Percentiles rank a stretch among this genome's conserved stretches.
Conservation (phyloP, 208 protist species). For the Trypanosoma cruzi region DNA sequence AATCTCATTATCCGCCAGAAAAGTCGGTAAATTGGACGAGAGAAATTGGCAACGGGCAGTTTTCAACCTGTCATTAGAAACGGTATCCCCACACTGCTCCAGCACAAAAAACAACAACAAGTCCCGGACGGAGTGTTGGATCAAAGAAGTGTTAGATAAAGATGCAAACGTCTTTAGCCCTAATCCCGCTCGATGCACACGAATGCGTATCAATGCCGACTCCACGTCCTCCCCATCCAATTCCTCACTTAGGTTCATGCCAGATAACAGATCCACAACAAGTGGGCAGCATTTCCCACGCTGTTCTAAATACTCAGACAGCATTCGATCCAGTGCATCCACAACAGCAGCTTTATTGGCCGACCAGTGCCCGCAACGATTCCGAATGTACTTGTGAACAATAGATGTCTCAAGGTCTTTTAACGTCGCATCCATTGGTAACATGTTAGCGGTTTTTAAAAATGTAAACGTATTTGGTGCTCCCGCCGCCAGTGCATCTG, state of each 20-base stretch:
- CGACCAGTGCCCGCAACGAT: slow-evolving; percentile 79
- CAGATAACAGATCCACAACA: slow-evolving; percentile 20
- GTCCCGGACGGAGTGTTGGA: slow-evolving; percentile 30
- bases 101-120: slow-evolving; percentile 73
- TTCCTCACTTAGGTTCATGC: slow-evolving; percentile 2
- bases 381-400: slow-evolving; percentile 81
- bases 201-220: slow-evolving; percentile 37
- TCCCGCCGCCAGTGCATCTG: slow-evolving; percentile 72
- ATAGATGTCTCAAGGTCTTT: slow-evolving; percentile 38
- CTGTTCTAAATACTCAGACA: slow-evolving; percentile 2
- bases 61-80: slow-evolving; percentile 33
- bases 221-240: slow-evolving; percentile 18
- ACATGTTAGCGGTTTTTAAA: slow-evolving; percentile 59
- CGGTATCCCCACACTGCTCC: slow-evolving; percentile 74
- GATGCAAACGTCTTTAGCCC: slow-evolving; percentile 30
- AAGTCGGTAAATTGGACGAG: slow-evolving; percentile 5
- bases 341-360: slow-evolving; percentile 45
- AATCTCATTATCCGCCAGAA: slow-evolving; percentile 25
- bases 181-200: slow-evolving; percentile 52
- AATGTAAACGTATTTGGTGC: slow-evolving; percentile 89
- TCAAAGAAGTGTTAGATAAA: neutral
- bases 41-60: slow-evolving; percentile 22
- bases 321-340: slow-evolving; percentile 33
- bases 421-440: slow-evolving; percentile 23
- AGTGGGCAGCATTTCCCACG: neutral